Conservation (phyloP, 306 rosid genomes). For the Hippophae tibetana region DNA sequence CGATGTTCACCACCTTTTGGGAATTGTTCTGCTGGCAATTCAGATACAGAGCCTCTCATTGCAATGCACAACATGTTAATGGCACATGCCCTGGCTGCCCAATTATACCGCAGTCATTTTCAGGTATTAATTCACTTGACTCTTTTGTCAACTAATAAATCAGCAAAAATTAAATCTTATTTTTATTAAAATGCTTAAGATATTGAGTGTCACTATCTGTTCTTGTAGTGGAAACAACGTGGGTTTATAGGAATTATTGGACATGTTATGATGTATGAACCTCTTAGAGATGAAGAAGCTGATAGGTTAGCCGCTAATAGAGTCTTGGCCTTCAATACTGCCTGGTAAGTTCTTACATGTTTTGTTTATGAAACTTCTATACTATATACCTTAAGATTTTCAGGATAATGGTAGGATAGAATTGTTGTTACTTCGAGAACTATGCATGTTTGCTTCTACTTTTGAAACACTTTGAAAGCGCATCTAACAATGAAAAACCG, state of each 20-base stretch:
- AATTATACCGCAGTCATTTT: constrained; percentile 38
- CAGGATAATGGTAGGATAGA: no score
- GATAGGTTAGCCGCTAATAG: constrained; percentile 41
- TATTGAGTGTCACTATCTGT: not conserved
- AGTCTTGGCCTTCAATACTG: constrained; percentile 37
- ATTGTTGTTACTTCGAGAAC: no score
- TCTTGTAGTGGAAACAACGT: constrained; percentile 35
- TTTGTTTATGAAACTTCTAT: not conserved
- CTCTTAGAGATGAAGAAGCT: constrained; percentile 36
- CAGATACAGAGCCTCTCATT: constrained; percentile 53
- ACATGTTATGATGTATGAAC: constrained; percentile 39
- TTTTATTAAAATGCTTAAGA: not conserved
- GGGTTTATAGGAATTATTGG: constrained; percentile 41
- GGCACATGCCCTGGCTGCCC: constrained; percentile 56
- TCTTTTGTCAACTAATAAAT: no score
- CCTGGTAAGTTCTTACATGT: constrained; percentile 30
- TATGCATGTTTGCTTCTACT: no score
- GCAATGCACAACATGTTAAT: constrained; percentile 56
- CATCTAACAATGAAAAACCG: no score
- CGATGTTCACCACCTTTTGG: constrained; percentile 63
- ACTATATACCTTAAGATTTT: not conserved
- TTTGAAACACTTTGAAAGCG: no score
- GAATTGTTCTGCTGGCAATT: constrained; percentile 46
- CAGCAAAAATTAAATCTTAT: no score
- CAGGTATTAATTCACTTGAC: constrained; percentile 24